Conservation (phyloP, 169 alveolate species). For the Babesia bovis region DNA sequence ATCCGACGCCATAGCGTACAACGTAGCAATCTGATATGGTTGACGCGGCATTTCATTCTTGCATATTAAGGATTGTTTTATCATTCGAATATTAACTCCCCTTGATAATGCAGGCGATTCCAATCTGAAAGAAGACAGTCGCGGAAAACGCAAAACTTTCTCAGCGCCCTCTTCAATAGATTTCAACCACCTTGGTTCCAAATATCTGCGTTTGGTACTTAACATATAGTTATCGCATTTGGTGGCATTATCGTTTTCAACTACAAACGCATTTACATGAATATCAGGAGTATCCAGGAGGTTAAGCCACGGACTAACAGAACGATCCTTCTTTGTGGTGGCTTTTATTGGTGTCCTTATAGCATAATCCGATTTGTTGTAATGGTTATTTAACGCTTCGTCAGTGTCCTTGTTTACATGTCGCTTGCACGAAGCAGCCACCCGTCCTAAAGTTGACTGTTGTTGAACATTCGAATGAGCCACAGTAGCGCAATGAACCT, state of each 20-base stretch:
- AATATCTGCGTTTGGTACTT: not conserved
- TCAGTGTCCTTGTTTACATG: not conserved
- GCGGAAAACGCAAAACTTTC: not conserved
- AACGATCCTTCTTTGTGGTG: not conserved
- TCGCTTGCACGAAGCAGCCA: not conserved
- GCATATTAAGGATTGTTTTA: not conserved
- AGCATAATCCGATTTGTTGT: not conserved
- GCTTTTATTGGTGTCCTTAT: not conserved
- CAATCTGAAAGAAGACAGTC: not conserved
- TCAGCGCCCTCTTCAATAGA: not conserved
- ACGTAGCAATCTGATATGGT: not conserved
- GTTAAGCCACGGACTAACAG: not conserved
- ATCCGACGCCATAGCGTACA: conserved; percentile 1
- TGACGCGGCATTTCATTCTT: no score
- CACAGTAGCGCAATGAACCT: not conserved
- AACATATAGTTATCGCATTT: no score
- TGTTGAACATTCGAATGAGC: not conserved
- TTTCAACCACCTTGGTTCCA: conserved; percentile 4
- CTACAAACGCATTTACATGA: not conserved
- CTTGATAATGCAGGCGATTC: conserved; percentile 9
- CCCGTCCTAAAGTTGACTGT: not conserved
- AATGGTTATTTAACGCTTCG: not conserved
- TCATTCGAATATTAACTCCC: not conserved
- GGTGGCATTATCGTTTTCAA: not conserved
- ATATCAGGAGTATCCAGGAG: not conserved